A percentile compares a stretch with the other conserved stretches of the same genome.
Evolutionary conservation across 2,329 filamentous ascomycete genomes (phyloP).

Genomic region (Hypoxylon sp.): DNA sequence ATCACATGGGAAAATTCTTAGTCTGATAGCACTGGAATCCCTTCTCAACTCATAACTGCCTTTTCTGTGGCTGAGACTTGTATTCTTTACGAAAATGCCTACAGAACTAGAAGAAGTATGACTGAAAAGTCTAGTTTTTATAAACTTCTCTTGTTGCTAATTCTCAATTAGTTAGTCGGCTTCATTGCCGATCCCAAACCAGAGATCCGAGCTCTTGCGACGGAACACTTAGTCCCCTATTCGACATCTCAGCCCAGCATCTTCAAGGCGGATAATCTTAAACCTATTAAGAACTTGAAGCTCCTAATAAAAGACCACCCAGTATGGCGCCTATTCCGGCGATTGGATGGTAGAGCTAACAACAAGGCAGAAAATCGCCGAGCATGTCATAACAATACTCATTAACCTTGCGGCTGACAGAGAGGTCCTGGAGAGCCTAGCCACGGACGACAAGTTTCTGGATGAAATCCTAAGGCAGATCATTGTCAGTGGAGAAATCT

Average conservation of each 20-base stretch:
- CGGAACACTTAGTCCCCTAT: constrained; percentile 89
- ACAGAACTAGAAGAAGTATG: constrained; percentile 82
- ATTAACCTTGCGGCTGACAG: constrained; percentile 86
- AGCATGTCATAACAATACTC: constrained; percentile 91
- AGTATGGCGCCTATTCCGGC: constrained; percentile 64
- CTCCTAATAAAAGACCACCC: constrained; percentile 86
- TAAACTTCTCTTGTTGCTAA: constrained; percentile 23
- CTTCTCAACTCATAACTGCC: constrained; percentile 1
- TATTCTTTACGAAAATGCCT: constrained; percentile 68
- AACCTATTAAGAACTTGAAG: constrained; percentile 89
- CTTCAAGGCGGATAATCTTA: constrained; percentile 85
- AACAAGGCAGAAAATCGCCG: constrained; percentile 80
- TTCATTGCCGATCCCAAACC: constrained; percentile 95
- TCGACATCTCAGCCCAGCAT: constrained; percentile 79
- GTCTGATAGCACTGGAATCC: constrained; percentile 10
- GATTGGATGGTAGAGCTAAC: constrained; percentile 21
- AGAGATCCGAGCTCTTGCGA: constrained; percentile 87
- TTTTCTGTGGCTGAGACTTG: neutral
- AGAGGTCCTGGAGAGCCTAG: constrained; percentile 80
- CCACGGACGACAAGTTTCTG: constrained; percentile 85
- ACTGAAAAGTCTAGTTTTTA: constrained; percentile 9
- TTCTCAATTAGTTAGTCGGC: constrained; percentile 79
- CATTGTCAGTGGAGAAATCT: constrained; percentile 69
- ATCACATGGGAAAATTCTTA: constrained; percentile 36
- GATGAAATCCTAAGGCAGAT: constrained; percentile 80